phyloP scores from a whole-genome alignment of 2,329 filamentous ascomycete species.

The Acarospora socialis region DNA sequence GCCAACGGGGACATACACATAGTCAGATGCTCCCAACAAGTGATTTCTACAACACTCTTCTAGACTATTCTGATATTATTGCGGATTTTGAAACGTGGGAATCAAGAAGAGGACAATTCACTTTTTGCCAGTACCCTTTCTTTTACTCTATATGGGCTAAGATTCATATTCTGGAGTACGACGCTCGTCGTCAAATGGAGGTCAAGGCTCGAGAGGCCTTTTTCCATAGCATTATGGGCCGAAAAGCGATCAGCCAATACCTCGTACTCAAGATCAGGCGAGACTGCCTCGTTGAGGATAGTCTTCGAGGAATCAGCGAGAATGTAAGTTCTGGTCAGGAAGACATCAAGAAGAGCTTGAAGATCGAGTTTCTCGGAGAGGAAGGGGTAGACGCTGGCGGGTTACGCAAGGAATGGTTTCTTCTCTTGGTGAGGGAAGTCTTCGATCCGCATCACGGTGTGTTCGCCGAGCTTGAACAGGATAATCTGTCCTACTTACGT shows the following conservation, averaged over 20 bases:
- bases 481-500: conserved; percentile 5
- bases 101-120: conserved; percentile 55
- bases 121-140: conserved; percentile 87
- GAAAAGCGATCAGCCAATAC: conserved; percentile 60
- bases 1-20: conserved; percentile 32
- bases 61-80: conserved; percentile 76
- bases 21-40: conserved; percentile 63
- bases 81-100: conserved; percentile 85
- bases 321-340: conserved; percentile 67
- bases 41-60: conserved; percentile 74
- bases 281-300: conserved; percentile 80
- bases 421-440: conserved; percentile 73
- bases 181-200: conserved; percentile 79
- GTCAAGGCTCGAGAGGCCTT: conserved; percentile 78
- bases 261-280: conserved; percentile 63
- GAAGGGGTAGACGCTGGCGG: conserved; percentile 86
- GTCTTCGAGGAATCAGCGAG: conserved; percentile 69
- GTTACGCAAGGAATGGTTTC: conserved; percentile 86
- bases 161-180: conserved; percentile 77
- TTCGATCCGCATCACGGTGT: conserved; percentile 81
- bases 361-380: conserved; percentile 74
- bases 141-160: conserved; percentile 86
- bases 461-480: conserved; percentile 18
- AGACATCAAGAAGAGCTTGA: conserved; percentile 79
- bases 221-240: conserved; percentile 72